Base-by-base conservation (phyloP, 345 rosid genomes). In the Murraya koenigii region DNA sequence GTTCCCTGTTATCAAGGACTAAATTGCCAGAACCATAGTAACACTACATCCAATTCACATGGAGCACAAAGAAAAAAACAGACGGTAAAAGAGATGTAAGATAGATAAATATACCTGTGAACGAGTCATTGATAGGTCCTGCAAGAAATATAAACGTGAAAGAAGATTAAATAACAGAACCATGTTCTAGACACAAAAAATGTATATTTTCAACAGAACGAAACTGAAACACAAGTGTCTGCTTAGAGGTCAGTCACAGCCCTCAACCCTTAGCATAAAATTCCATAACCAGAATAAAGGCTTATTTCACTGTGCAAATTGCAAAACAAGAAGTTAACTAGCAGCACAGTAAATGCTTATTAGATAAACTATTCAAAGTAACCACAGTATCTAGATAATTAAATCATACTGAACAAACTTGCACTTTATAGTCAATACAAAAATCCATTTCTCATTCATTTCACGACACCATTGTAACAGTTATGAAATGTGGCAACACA, bases 101-200 rank as follows among this genome's bases (percentile, higher is more conserved):
- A 63, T 30, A 6, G 61, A 63, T n/a, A 54, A 66, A 71, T 85
- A 77, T 75, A 85, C 87, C 87, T 71, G 78, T 55, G 28, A 70
- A 77, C 22, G 85, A 75, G 74, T 72, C 74, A 77, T 67, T 68
- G 78, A 44, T 67, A 35, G 69, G 63, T 52, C 72, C 87, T 85
- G 85, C 80, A 75, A 65, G 79, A 79, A 55, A 15, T n/a, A 65
- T 35, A 64, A 60, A 68, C 1, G 20, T 14, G 35, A 65, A 75
- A 23, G n/a, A 15, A 63, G 52, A 26, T 63, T 39, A 41, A 23
- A 58, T 15, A 58, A 56, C 41, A 23, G 66, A 36, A 38, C 38
- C 14, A 19, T 39, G 3, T 28, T 28, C 36, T 25, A 19, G 36
- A 63, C 73, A 36, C 52, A 14, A 62, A 26, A 62, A 61, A 22